Conservation (phyloP, 2,329 filamentous ascomycete species). For the Pseudocercospora crystallina region DNA sequence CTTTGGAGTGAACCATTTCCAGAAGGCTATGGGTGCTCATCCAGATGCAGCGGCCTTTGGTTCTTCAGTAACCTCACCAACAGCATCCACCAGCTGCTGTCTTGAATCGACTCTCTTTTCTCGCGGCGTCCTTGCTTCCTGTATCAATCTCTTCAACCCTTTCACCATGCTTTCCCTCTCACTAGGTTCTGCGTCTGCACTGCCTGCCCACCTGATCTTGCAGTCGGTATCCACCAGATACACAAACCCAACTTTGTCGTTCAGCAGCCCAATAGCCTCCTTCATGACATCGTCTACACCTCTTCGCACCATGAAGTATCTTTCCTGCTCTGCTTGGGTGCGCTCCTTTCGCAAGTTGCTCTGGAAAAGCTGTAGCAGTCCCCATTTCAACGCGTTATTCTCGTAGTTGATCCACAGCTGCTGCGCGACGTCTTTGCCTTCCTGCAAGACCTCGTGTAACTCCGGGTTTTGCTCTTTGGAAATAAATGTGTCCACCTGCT, state of each 20-base stretch:
- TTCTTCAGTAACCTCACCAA: conserved; percentile 15
- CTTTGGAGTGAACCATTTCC: too few relatives aligned
- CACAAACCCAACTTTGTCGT: conserved; percentile 89
- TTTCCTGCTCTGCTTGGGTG: conserved; percentile 52
- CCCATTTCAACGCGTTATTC: conserved; percentile 67
- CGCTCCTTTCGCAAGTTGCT: conserved; percentile 50
- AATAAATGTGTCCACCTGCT: conserved; percentile 73
- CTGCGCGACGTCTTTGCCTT: conserved; percentile 61
- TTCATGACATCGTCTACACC: conserved; percentile 57
- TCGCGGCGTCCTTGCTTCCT: conserved; percentile 46
- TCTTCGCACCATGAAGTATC: conserved; percentile 60
- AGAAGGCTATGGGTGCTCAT: too few relatives aligned
- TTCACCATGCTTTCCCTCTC: conserved; percentile 68
- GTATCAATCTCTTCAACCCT: conserved; percentile 62
- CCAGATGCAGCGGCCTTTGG: neutral
- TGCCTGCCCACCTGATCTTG: conserved; percentile 91
- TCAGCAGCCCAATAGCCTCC: conserved; percentile 68
- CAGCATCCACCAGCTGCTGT: conserved; percentile 18
- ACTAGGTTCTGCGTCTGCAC: conserved; percentile 63
- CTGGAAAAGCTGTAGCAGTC: conserved; percentile 55
- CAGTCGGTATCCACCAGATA: conserved; percentile 87
- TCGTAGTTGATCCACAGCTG: conserved; percentile 86
- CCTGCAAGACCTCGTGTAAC: conserved; percentile 62
- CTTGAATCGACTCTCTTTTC: conserved; percentile 14
- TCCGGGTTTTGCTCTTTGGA: conserved; percentile 65